Base-by-base conservation (phyloP, 495 filamentous ascomycete genomes). In the Talaromyces proteolyticus region DNA sequence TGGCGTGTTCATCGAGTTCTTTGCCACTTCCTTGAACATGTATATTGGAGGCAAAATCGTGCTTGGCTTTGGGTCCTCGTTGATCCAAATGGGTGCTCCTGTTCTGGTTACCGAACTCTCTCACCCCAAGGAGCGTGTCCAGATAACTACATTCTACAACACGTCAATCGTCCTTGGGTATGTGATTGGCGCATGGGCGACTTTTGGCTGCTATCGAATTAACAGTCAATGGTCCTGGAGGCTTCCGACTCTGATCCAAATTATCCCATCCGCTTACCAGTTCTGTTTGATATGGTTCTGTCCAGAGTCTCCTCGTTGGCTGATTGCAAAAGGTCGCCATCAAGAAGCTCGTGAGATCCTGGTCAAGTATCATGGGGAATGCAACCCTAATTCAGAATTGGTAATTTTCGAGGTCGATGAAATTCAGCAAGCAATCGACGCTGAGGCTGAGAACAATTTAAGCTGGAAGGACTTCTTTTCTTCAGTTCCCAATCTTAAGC, bases 401-500 rank as follows among this genome's bases (percentile, higher is more conserved):
- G 57, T 58, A 8, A 47, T 49, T 20, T 22, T 49, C 38, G 66
- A 66, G 26, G 66, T 57, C 39, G 52, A 59, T 18, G 56, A 64
- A 34, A 63, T 60, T 25, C 53, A 64, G 19, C 42, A 59, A 49
- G 56, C 52, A 3, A 52, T 59, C 12, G 54, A 55, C 43, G 63
- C 64, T 42, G 56, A 67, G 51, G 52, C 54, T 43, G 57, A 61
- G 50, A 64, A 70, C 42, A 55, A 56, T 45, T 57, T 51, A 29
- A 57, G 52, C n/a, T 75, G 65, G 59, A 47, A 57, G 21, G 81
- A 84, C 56, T 82, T 87, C 68, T 74, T 86, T 69, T 65, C 64
- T 39, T 85, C 82, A 47, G 76, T 72, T 57, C 82, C 84, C 53
- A 88, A 88, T 67, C 72, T 81, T n/a, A 81, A 82, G 60, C 74